phyloP scores from a whole-genome alignment of 768 basidiomycete genomes.

The Boletus eberwhitei region DNA sequence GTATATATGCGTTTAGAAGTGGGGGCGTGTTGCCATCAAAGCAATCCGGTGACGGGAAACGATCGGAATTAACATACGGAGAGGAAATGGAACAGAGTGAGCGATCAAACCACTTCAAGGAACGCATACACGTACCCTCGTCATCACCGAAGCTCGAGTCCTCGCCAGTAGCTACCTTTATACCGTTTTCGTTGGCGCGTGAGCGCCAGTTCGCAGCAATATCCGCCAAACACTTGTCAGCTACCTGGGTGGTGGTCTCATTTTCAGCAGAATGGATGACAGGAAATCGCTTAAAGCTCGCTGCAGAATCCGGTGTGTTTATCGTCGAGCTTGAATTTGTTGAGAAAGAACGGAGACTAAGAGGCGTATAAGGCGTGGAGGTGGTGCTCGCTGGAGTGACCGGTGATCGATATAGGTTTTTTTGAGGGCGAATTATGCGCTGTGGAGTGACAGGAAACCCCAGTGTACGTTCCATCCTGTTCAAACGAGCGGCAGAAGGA shows the following conservation, averaged over 20 bases:
- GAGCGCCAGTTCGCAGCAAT: slow-evolving; percentile 70
- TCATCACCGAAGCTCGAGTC: slow-evolving; percentile 44
- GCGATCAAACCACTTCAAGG: slow-evolving; percentile 7
- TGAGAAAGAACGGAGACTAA: slow-evolving; percentile 62
- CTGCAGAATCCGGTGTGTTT: slow-evolving; percentile 52
- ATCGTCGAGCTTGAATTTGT: slow-evolving; percentile 49
- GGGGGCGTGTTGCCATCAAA: not conserved
- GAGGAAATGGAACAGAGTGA: slow-evolving; percentile 11
- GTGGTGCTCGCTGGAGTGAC: slow-evolving; percentile 51
- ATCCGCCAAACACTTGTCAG: slow-evolving; percentile 52
- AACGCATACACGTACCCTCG: slow-evolving; percentile 40
- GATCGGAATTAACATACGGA: slow-evolving; percentile 7
- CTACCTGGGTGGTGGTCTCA: slow-evolving; percentile 23
- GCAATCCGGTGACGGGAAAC: not conserved
- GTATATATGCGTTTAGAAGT: slow-evolving; percentile 32
- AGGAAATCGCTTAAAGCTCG: slow-evolving; percentile 41
- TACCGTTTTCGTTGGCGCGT: slow-evolving; percentile 67
- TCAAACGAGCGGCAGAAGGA: slow-evolving; percentile 38
- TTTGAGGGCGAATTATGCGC: slow-evolving; percentile 47
- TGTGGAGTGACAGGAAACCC: slow-evolving; percentile 61
- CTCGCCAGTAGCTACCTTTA: slow-evolving; percentile 51
- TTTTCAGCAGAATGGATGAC: slow-evolving; percentile 45
- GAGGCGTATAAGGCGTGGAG: slow-evolving; percentile 64
- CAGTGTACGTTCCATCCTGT: slow-evolving; percentile 27
- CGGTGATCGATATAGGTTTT: slow-evolving; percentile 52